Evolutionary conservation across 2,329 filamentous ascomycete species (phyloP), one percentile per base, ranked within the genome.

Genomic region (Gliomastix tumulicola): DNA sequence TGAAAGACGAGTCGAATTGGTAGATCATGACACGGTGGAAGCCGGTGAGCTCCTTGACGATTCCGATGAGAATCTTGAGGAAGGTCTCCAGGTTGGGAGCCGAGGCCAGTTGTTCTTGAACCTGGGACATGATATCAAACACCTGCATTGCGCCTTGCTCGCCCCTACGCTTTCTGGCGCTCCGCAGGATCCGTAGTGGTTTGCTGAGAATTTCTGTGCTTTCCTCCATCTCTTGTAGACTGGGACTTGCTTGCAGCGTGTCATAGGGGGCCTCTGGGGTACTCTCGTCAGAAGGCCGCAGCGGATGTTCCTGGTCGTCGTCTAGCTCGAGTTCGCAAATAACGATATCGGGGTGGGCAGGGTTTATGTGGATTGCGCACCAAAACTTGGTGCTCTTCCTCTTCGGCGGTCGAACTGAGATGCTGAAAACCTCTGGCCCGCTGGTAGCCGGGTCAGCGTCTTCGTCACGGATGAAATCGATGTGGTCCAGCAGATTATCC

Each of bases 11-110:
- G 55, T 95, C 88, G 44, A 95, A 95, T 55, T 94, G 87, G 50
- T 94, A 95, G 3, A 95, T 74, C 85, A 95, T 89, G 33, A 94
- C 86, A 11, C 88, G 83, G 52, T 94, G 88, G 45, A 95, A 95
- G 0, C 88, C 88, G 0, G 88, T 94, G 34, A 95, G 56, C 51
- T 95, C 88, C 52, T 94, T 94, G 22, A 94, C 77, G 7, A 95
- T 83, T 1, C 88, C 88, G 0, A 90, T 84, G 4, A 92, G 60
- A 6, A 89, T 80, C 49, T 92, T 90, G 25, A 94, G 64, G 41
- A 95, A 87, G 2, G 58, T 68, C 2, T 88, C 79, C 1, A 94
- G 63, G 41, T 73, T 81, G 1, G 78, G 68, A 2, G 88, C 85
- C 19, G 78, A 74, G 5, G 84, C 76, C 11, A 95, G 66, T 55